These are phyloP conservation scores for Penicillium cosmopolitanum DNA, from an alignment of 495 filamentous ascomycete species.

Conservation along the genomic window DNA sequence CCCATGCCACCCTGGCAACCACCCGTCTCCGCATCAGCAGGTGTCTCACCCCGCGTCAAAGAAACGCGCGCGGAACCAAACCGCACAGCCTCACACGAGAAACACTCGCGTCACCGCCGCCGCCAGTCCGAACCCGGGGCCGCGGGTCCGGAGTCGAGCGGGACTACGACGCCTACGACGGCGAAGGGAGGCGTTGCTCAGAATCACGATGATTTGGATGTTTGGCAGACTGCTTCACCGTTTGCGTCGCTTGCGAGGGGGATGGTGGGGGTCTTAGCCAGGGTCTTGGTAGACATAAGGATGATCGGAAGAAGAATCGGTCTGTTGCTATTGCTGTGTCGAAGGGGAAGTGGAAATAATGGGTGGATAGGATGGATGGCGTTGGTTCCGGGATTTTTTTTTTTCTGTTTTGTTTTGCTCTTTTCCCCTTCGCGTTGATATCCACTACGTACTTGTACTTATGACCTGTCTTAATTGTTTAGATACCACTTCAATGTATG, in stretches of 20 bases:
- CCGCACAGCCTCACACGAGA: conserved; percentile 20
- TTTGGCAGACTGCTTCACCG: conserved; percentile 46
- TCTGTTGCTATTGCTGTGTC: conserved; percentile 21
- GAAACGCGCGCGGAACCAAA: conserved; percentile 3
- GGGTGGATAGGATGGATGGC: background rate
- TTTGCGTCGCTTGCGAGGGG: conserved; percentile 52
- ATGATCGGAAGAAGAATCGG: conserved; percentile 35
- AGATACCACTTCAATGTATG: conserved; percentile 10
- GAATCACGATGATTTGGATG: conserved; percentile 40
- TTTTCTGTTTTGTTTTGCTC: background rate
- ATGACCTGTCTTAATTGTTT: conserved; percentile 4
- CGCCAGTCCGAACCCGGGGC: conserved; percentile 26
- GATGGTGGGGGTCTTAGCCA: conserved; percentile 47
- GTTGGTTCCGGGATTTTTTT: conserved; percentile 1
- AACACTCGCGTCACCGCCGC: conserved; percentile 22
- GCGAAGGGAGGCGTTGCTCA: conserved; percentile 25
- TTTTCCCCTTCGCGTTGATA: conserved; percentile 12
- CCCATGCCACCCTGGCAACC: conserved; percentile 28
- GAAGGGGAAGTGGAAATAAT: conserved; percentile 11
- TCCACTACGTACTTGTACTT: conserved; percentile 14
- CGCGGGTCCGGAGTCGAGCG: conserved; percentile 17
- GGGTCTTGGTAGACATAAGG: conserved; percentile 36
- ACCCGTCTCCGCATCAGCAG: conserved; percentile 4
- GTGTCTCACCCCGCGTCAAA: conserved; percentile 14
- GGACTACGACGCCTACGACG: conserved; percentile 5